A percentile compares a stretch with the other conserved stretches of the same genome.
phyloP scores from a whole-genome alignment of 192 early-diverging fungal species.

The Podochytrium sp. region DNA sequence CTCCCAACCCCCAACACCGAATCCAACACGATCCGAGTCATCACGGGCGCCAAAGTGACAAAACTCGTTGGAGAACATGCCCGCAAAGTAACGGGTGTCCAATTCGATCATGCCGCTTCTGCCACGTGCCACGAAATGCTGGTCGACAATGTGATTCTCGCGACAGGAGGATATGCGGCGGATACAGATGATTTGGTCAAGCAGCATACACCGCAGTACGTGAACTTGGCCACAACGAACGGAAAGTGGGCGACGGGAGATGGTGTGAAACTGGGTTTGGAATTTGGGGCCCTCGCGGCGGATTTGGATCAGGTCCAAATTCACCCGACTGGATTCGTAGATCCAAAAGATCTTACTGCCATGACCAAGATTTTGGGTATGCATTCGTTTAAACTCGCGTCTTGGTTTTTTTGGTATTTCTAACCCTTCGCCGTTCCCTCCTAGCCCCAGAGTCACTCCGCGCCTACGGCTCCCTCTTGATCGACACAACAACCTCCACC shows the following conservation, averaged over 20 bases:
- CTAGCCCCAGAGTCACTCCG: slow-evolving; percentile 84
- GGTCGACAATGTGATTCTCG: slow-evolving; percentile 70
- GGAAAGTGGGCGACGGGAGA: slow-evolving; percentile 82
- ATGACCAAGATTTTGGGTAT: slow-evolving; percentile 75
- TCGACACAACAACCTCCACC: slow-evolving; percentile 61
- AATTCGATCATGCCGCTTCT: neutral
- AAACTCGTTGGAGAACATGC: slow-evolving; percentile 52
- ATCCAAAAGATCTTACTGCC: slow-evolving; percentile 69
- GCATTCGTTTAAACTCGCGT: neutral
- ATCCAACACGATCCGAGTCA: slow-evolving; percentile 56
- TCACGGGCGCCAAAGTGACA: slow-evolving; percentile 71
- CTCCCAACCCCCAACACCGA: neutral
- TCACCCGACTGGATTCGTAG: slow-evolving; percentile 89
- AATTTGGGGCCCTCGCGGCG: slow-evolving; percentile 69
- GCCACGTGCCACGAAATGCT: slow-evolving; percentile 50
- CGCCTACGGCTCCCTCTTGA: slow-evolving; percentile 76
- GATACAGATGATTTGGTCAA: slow-evolving; percentile 49
- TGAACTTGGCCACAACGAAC: slow-evolving; percentile 72
- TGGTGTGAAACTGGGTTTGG: slow-evolving; percentile 75
- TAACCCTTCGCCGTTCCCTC: neutral
- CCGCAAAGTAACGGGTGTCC: slow-evolving; percentile 9
- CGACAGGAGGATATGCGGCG: slow-evolving; percentile 86
- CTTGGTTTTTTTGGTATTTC: neutral
- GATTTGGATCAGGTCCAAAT: slow-evolving; percentile 89
- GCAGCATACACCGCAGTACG: slow-evolving; percentile 26